A percentile compares a stretch with the other conserved stretches of the same genome.
These are phyloP conservation scores for Chimonanthus salicifolius DNA, from an alignment of 164 flowering plant species.

Conservation along the genomic window DNA sequence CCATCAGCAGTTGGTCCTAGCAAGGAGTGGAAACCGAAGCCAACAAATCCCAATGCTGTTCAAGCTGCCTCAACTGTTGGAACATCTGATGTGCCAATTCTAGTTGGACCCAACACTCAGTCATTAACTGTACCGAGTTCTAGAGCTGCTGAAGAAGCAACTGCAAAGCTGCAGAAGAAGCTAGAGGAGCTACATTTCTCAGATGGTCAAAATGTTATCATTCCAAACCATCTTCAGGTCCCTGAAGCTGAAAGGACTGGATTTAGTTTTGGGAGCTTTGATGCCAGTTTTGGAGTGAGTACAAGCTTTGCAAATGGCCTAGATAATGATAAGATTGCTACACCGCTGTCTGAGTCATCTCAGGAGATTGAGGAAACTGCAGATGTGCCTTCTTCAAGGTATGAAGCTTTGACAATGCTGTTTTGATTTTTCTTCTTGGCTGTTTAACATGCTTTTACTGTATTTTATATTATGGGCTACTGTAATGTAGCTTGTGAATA, in stretches of 20 bases:
- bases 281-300: slow-evolving; percentile 47
- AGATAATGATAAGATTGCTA: slow-evolving; percentile 44
- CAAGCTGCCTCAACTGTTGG: slow-evolving; percentile 18
- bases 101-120: slow-evolving; percentile 29
- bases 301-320: slow-evolving; percentile 27
- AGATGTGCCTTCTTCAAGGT: slow-evolving; percentile 57
- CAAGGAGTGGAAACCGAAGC: slow-evolving; percentile 90
- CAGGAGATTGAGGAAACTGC: slow-evolving; percentile 46
- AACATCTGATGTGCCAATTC: slow-evolving; percentile 31
- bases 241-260: slow-evolving; percentile 75
- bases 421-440: not conserved
- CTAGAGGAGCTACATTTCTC: slow-evolving; percentile 51
- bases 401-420: slow-evolving; percentile 1
- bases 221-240: slow-evolving; percentile 82
- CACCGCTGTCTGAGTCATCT: slow-evolving; percentile 54
- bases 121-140: slow-evolving; percentile 21
- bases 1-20: slow-evolving; percentile 38
- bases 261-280: slow-evolving; percentile 89
- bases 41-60: slow-evolving; percentile 28
- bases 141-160: slow-evolving; percentile 32
- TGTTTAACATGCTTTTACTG: not conserved
- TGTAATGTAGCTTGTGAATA: slow-evolving; percentile 13
- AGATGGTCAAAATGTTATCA: slow-evolving; percentile 60
- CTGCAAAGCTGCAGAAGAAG: slow-evolving; percentile 47
- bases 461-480: not conserved